Evolutionary conservation across 108 stramenopile species (phyloP).

Genomic region (Fragilariopsis cylindrus): DNA sequence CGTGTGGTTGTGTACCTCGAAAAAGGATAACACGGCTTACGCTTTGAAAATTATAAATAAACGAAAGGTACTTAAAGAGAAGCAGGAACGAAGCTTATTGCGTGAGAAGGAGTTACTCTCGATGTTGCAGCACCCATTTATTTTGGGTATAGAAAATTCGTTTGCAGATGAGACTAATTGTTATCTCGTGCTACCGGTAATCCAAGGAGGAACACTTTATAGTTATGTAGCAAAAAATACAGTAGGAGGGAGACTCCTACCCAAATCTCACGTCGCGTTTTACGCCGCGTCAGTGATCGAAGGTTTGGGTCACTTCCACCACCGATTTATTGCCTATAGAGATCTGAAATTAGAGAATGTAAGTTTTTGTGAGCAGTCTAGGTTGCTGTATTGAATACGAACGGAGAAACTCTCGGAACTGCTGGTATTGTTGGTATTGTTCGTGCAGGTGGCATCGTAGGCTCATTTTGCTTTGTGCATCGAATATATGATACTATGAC

Average conservation of each 20-base stretch:
- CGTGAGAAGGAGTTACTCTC: conserved; percentile 54
- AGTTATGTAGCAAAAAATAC: conserved; percentile 33
- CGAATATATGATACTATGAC: no score
- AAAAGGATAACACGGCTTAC: conserved; percentile 32
- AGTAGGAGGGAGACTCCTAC: conserved; percentile 19
- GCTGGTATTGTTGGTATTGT: no score
- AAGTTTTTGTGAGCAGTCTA: conserved; percentile 47
- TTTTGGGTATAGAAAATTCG: conserved; percentile 44
- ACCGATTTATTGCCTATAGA: conserved; percentile 88
- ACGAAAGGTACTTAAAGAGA: conserved; percentile 11
- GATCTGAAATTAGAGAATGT: conserved; percentile 91
- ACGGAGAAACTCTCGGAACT: no score
- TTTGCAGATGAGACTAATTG: conserved; percentile 57
- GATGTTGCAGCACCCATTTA: conserved; percentile 64
- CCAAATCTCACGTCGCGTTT: conserved; percentile 23
- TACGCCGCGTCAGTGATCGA: conserved; percentile 36
- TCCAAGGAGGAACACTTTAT: conserved; percentile 72
- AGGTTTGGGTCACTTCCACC: conserved; percentile 72
- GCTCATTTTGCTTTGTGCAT: no score
- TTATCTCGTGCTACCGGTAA: conserved; percentile 62
- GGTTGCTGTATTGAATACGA: conserved; percentile 30
- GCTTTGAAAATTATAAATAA: conserved; percentile 40
- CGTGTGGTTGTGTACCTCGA: conserved; percentile 64
- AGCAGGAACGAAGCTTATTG: conserved; percentile 63
- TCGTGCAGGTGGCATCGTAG: no score